A percentile compares a stretch with the other conserved stretches of the same genome.
Conservation (phyloP, 805 yeast species). For the Candida ascalaphidarum region DNA sequence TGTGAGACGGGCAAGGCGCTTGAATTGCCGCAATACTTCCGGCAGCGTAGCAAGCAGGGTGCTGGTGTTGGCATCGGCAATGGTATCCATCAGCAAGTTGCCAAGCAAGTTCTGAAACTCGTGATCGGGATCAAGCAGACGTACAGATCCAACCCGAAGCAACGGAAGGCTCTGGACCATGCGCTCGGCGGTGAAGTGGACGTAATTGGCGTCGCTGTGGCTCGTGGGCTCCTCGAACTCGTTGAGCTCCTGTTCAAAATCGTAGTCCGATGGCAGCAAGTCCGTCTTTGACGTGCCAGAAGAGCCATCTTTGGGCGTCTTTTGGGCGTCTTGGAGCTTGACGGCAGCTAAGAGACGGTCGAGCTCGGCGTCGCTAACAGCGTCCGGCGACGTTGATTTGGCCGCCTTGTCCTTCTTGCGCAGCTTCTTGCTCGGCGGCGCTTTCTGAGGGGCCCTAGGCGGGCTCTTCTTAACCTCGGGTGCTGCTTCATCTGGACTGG, state of each 20-base stretch:
- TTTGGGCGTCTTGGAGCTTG: constrained; percentile 14
- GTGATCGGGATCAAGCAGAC: constrained; percentile 65
- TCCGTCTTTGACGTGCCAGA: no score
- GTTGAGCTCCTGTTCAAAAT: constrained; percentile 5
- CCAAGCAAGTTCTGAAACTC: constrained; percentile 70
- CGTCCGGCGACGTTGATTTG: constrained; percentile 5
- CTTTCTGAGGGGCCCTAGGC: no score
- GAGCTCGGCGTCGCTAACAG: constrained; percentile 48
- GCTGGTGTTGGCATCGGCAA: constrained; percentile 72
- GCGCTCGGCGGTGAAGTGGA: constrained; percentile 38
- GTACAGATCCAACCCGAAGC: constrained; percentile 34
- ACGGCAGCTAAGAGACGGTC: constrained; percentile 45
- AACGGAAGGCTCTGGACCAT: constrained; percentile 31
- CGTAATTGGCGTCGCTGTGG: constrained; percentile 34
- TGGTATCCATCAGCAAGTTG: constrained; percentile 54
- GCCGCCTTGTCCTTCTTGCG: constrained; percentile 8
- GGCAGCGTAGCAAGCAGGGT: constrained; percentile 64
- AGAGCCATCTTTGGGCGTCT: constrained; percentile 12
- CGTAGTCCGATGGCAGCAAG: background rate
- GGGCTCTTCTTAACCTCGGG: no score
- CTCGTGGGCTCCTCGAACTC: constrained; percentile 15
- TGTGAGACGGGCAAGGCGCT: constrained; percentile 45
- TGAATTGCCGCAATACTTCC: constrained; percentile 57
- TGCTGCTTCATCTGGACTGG: no score
- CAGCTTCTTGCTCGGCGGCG: constrained; percentile 18